phyloP scores from a whole-genome alignment of 2,329 filamentous ascomycete species.

The Mycocentrospora acerina region DNA sequence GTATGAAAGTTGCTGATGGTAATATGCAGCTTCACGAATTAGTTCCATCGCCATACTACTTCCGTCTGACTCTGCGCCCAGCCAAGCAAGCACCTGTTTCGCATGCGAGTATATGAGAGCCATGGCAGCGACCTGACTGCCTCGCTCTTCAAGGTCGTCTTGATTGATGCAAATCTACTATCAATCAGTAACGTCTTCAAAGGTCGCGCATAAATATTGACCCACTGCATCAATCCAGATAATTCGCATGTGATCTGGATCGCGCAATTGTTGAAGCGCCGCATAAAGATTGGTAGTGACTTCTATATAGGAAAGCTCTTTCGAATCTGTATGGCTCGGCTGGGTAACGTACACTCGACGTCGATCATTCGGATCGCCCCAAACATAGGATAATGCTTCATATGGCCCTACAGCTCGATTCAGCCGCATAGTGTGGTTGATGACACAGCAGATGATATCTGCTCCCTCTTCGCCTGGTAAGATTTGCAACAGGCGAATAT shows the following conservation, averaged over 20 bases:
- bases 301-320: neutral
- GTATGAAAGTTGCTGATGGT: no score
- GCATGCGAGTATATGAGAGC: slow-evolving; percentile 26
- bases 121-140: slow-evolving; percentile 27
- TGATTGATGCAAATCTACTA: slow-evolving; percentile 28
- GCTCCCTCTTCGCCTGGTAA: neutral
- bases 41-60: no score
- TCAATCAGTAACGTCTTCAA: no score
- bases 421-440: neutral
- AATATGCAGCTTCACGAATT: no score
- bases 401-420: slow-evolving; percentile 1
- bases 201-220: no score
- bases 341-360: neutral
- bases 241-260: slow-evolving; percentile 2
- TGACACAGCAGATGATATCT: neutral
- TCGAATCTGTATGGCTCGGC: slow-evolving; percentile 1
- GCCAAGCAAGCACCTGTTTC: slow-evolving; percentile 25
- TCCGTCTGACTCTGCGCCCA: slow-evolving; percentile 9
- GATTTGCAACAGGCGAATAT: neutral
- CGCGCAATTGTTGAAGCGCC: slow-evolving; percentile 6
- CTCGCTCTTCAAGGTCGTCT: slow-evolving; percentile 20
- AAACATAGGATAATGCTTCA: slow-evolving; percentile 11
- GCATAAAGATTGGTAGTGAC: neutral
- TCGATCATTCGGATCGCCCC: slow-evolving; percentile 2
- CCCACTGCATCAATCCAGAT: slow-evolving; percentile 25